Percentiles rank a stretch among this genome's conserved stretches.
These are phyloP conservation scores for Sergeia podlipaevii DNA, from an alignment of 208 protist genomes.

Conservation along the genomic window DNA sequence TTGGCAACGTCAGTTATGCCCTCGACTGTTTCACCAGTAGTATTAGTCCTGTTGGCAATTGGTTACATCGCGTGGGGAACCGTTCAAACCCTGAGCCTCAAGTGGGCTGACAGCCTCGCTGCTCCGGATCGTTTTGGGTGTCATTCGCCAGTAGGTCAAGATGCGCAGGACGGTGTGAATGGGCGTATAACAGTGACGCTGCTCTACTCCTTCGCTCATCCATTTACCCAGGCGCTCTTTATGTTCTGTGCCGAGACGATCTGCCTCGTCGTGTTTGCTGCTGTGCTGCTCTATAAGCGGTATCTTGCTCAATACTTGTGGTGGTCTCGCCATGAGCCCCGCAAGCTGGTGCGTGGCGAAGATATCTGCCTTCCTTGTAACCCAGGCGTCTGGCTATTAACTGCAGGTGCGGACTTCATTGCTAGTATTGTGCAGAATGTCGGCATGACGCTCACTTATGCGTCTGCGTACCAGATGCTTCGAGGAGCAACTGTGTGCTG, in stretches of 20 bases:
- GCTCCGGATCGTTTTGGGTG: slow-evolving; percentile 13
- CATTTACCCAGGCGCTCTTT: slow-evolving; percentile 76
- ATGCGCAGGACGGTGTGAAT: not conserved
- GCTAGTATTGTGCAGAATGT: slow-evolving; percentile 87
- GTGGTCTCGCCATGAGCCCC: not conserved
- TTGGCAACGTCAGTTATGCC: no score
- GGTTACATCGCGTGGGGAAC: slow-evolving; percentile 57
- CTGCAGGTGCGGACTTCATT: slow-evolving; percentile 70
- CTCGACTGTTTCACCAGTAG: no score
- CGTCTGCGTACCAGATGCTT: slow-evolving; percentile 93
- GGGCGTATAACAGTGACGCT: slow-evolving; percentile 10
- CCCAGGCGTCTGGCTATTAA: slow-evolving; percentile 56
- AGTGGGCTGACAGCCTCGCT: slow-evolving; percentile 41
- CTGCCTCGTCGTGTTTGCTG: slow-evolving; percentile 54
- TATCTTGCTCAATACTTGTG: slow-evolving; percentile 10
- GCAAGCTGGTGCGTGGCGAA: slow-evolving; percentile 17
- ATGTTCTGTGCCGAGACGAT: slow-evolving; percentile 81
- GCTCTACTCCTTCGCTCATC: slow-evolving; percentile 63
- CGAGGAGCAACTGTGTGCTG: slow-evolving; percentile 90
- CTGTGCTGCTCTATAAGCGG: slow-evolving; percentile 20
- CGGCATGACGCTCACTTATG: slow-evolving; percentile 82
- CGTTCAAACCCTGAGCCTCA: slow-evolving; percentile 49
- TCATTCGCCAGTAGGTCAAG: not conserved
- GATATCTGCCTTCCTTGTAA: slow-evolving; percentile 47
- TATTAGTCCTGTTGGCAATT: slow-evolving; percentile 18